Conservation (phyloP, 768 basidiomycete genomes). For the Cyathus striatus region DNA sequence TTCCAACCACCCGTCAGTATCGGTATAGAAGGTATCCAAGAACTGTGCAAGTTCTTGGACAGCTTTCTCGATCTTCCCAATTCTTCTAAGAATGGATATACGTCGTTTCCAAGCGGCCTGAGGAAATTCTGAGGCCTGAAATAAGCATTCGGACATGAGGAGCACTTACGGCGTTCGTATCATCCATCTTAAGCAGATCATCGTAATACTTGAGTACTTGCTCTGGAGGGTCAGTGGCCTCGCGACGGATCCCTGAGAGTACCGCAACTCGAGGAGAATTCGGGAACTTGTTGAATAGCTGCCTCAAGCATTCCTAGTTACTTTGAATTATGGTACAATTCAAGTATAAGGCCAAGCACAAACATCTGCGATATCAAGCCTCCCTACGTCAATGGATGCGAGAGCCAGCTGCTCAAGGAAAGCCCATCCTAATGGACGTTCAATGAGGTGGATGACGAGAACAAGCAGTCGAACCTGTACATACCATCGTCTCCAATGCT, state of each 20-base stretch:
- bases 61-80: constrained; percentile 59
- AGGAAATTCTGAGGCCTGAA: neutral
- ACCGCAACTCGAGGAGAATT: constrained; percentile 76
- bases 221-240: constrained; percentile 55
- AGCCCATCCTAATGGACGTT: constrained; percentile 58
- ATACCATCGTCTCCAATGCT: constrained; percentile 51
- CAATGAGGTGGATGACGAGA: constrained; percentile 9
- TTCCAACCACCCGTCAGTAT: constrained; percentile 85
- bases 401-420: constrained; percentile 77
- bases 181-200: constrained; percentile 56
- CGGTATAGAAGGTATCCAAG: constrained; percentile 85
- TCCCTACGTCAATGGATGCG: constrained; percentile 73
- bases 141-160: neutral
- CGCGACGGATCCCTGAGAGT: constrained; percentile 74
- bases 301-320: constrained; percentile 55
- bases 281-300: constrained; percentile 64
- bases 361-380: constrained; percentile 73
- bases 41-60: constrained; percentile 67
- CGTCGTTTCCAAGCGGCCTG: constrained; percentile 80
- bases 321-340: constrained; percentile 20
- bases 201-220: constrained; percentile 62
- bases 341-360: constrained; percentile 21
- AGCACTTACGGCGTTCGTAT: constrained; percentile 63
- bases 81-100: constrained; percentile 63
- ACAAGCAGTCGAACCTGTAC: too few species aligned